Percentiles rank a stretch among this genome's conserved stretches.
phyloP scores from a whole-genome alignment of 2,329 filamentous ascomycete species.

The Aspergillus caelatus region DNA sequence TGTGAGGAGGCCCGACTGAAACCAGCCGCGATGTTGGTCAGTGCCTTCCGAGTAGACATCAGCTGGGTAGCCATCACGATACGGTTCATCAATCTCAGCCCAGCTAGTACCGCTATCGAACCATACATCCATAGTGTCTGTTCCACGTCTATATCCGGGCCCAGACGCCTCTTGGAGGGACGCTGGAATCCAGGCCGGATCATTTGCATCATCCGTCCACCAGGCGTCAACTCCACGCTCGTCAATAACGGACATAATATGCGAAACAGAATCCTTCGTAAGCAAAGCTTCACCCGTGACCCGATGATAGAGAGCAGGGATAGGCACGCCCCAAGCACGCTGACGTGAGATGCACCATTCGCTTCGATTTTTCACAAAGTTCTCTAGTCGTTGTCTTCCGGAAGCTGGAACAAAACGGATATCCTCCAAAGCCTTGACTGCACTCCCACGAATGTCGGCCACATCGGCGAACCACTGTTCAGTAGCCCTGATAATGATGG shows the following conservation, averaged over 20 bases:
- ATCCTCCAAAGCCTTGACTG: conserved; percentile 68
- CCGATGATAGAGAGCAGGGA: conserved; percentile 80
- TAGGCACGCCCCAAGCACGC: conserved; percentile 93
- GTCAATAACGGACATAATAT: conserved; percentile 79
- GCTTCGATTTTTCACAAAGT: conserved; percentile 82
- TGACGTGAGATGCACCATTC: conserved; percentile 99
- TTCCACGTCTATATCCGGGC: conserved; percentile 69
- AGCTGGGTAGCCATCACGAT: conserved; percentile 50
- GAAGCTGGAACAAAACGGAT: conserved; percentile 79
- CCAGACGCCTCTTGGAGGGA: conserved; percentile 55
- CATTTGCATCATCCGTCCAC: conserved; percentile 82
- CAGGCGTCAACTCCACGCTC: conserved; percentile 85
- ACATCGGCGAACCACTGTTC: conserved; percentile 98
- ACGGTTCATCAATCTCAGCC: conserved; percentile 56
- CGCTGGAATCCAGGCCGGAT: conserved; percentile 74
- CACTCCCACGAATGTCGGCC: conserved; percentile 73
- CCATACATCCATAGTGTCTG: conserved; percentile 99
- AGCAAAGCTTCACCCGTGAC: conserved; percentile 74
- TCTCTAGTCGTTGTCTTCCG: conserved; percentile 74
- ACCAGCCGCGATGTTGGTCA: conserved; percentile 97
- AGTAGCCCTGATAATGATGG: conserved; percentile 87
- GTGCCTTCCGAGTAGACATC: conserved; percentile 93
- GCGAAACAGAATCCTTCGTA: conserved; percentile 74
- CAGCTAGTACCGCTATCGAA: conserved; percentile 98
- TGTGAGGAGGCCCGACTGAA: conserved; percentile 92